Evolutionary conservation across 2,329 filamentous ascomycete species (phyloP).

Genomic region (Chrysosporium queenslandicum): DNA sequence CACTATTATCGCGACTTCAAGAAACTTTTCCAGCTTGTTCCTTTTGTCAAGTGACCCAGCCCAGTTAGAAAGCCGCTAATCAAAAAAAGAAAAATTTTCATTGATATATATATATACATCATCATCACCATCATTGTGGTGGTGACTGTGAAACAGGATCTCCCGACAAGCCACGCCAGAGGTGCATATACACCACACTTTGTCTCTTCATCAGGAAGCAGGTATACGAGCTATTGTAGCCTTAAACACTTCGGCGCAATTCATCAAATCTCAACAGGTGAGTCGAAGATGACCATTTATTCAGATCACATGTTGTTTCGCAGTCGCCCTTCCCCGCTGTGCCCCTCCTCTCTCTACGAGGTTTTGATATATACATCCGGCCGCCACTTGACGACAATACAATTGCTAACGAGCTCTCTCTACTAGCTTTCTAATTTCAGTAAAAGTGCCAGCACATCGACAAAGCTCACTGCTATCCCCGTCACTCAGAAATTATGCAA

Average conservation of each 20-base stretch:
- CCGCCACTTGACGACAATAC: no score
- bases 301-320: not conserved
- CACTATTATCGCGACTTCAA: not conserved
- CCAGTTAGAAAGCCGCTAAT: not conserved
- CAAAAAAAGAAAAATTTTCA: not conserved
- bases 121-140: not conserved
- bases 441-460: no score
- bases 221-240: no score
- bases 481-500: slow-evolving; percentile 3
- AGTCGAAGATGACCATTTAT: not conserved
- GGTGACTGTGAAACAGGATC: not conserved
- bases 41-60: slow-evolving; percentile 3
- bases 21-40: not conserved
- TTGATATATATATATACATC: slow-evolving; percentile 1
- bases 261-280: not conserved
- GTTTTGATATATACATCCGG: no score
- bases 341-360: not conserved
- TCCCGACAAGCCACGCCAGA: no score
- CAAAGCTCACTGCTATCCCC: no score
- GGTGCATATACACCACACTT: no score
- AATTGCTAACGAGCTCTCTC: no score
- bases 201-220: no score
- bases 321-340: not conserved
- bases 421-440: no score
- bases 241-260: no score